A percentile compares a stretch with the other conserved stretches of the same genome.
These are phyloP conservation scores for Xylaria longipes DNA, from an alignment of 495 filamentous ascomycete species.

Conservation along the genomic window DNA sequence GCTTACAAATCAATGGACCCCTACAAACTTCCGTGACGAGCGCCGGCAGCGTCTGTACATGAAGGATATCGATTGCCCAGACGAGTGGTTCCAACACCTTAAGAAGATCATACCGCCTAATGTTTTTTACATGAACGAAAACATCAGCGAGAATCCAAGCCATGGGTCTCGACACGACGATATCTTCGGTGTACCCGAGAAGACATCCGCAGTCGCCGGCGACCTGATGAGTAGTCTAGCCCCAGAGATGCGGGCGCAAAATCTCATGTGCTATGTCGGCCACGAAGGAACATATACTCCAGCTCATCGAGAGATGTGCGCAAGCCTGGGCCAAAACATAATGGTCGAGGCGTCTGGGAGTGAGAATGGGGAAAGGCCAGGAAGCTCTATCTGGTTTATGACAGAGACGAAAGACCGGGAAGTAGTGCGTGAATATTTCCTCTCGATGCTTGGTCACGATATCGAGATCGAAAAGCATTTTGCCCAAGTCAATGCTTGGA, in stretches of 20 bases:
- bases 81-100: constrained; percentile 80
- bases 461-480: constrained; percentile 97
- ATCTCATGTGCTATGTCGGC: constrained; percentile 97
- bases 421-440: constrained; percentile 88
- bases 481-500: constrained; percentile 91
- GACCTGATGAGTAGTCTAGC: constrained; percentile 97
- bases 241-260: constrained; percentile 82
- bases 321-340: constrained; percentile 91
- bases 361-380: constrained; percentile 72
- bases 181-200: constrained; percentile 55
- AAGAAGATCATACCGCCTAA: constrained; percentile 75
- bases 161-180: constrained; percentile 43
- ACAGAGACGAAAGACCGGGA: constrained; percentile 89
- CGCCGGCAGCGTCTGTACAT: constrained; percentile 85
- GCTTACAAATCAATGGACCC: constrained; percentile 75
- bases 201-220: constrained; percentile 60
- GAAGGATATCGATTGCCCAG: constrained; percentile 94
- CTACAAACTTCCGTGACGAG: constrained; percentile 69
- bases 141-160: constrained; percentile 57
- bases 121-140: constrained; percentile 87
- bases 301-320: constrained; percentile 97
- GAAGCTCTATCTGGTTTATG: constrained; percentile 98
- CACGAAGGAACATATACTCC: constrained; percentile 98
- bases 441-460: constrained; percentile 89
- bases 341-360: constrained; percentile 91